Base-by-base conservation (phyloP, 441 rosid genomes). In the Adansonia grandidieri region DNA sequence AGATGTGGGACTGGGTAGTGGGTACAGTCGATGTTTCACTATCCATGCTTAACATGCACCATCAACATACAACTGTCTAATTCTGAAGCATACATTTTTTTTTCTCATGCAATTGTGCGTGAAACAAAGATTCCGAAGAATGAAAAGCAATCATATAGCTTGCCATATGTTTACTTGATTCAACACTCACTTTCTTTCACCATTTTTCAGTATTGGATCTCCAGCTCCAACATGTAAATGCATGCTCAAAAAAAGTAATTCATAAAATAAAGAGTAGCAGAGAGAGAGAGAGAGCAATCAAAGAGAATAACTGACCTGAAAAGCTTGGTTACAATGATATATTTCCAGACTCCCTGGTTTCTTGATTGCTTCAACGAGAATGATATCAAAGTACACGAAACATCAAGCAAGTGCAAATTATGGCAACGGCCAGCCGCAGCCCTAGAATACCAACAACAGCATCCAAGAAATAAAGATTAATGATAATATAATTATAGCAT, bases 301-400 rank as follows among this genome's bases (percentile, higher is more conserved):
- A 15, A 71, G 6, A 3, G 0, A 11, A 6, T 1, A 9, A 77
- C 83, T 77, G 57, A 81, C 83, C 83, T 81, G 74, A 67, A 45
- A 73, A 47, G 22, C 69, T 44, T 64, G 58, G 64, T 64, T 72
- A 15, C 44, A 69, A 50, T 8, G 61, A 57, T 44, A 56, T 22
- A 48, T 40, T n/a, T 42, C 19, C 45, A 1, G 28, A 54, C 10
- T 64, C 22, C 61, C 10, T 58, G 48, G 74, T 56, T 53, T 37
- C 64, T 57, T 7, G 48, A 56, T 9, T 73, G 60, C 45, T 20
- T 11, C 53, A 73, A 11, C 51, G 28, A 24, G 42, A 61, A 61
- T 10, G 10, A 24, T 24, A 22, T 28, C 47, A 15, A 40, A 60
- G 44, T 74, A 60, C 32, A 24, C 64, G 19, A 75, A 32, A 9